phyloP scores from a whole-genome alignment of 176 grass and related monocot species.

The Metroxylon sagu region DNA sequence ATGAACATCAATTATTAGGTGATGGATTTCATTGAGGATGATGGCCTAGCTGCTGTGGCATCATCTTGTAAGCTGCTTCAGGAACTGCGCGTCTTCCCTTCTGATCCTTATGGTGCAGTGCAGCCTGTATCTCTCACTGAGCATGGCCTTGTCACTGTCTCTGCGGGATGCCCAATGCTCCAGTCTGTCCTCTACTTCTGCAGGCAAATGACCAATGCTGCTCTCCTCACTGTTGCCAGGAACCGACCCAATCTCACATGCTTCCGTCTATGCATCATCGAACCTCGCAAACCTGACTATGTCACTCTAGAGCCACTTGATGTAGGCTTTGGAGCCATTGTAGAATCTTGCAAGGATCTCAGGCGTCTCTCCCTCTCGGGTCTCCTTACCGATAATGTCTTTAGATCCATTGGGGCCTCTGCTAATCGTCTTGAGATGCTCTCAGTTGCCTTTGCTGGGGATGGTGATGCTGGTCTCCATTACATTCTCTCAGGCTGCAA shows the following conservation, averaged over 20 bases:
- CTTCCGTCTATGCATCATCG: constrained; percentile 46
- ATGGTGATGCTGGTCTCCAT: constrained; percentile 41
- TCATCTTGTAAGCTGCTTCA: constrained; percentile 42
- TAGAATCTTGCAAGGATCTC: constrained; percentile 47
- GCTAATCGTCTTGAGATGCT: constrained; percentile 55
- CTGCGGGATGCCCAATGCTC: constrained; percentile 49
- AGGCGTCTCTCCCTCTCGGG: constrained; percentile 49
- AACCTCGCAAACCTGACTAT: constrained; percentile 37
- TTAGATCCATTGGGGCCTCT: constrained; percentile 70
- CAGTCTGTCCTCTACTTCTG: constrained; percentile 56
- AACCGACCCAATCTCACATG: constrained; percentile 36
- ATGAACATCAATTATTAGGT: constrained; percentile 22
- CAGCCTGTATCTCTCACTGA: constrained; percentile 37
- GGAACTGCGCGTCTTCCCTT: constrained; percentile 54
- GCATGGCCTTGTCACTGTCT: constrained; percentile 55
- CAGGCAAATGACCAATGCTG: constrained; percentile 55
- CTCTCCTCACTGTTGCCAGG: constrained; percentile 42
- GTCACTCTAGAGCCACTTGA: constrained; percentile 55
- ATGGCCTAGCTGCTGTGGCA: constrained; percentile 47
- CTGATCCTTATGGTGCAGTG: constrained; percentile 1
- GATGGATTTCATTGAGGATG: constrained; percentile 52
- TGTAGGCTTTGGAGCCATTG: constrained; percentile 71
- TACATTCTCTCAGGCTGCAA: constrained; percentile 65
- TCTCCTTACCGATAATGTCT: constrained; percentile 42
- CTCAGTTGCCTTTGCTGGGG: constrained; percentile 43